Conservation (phyloP, 352 stramenopile species). For the Thalassiosira ordinaria region DNA sequence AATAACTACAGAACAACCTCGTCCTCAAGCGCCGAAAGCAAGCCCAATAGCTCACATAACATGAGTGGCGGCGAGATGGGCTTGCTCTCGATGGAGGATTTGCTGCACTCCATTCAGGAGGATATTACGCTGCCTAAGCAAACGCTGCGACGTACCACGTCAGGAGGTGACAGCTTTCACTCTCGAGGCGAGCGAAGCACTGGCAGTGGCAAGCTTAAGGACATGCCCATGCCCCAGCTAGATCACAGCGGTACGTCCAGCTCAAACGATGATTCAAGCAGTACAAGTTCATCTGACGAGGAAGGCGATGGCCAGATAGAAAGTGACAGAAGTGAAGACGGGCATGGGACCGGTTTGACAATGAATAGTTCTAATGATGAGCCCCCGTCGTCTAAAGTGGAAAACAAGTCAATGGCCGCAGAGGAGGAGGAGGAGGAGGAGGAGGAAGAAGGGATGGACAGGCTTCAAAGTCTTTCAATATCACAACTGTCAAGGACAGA, state of each 20-base stretch:
- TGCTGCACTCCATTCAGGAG: slow-evolving; percentile 24
- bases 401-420: no score
- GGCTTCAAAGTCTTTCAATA: no score
- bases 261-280: no score
- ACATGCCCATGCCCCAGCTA: not conserved
- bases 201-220: not conserved
- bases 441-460: not conserved
- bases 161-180: not conserved
- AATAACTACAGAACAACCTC: not conserved
- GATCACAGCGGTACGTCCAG: not conserved
- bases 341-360: no score
- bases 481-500: no score
- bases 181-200: not conserved
- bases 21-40: slow-evolving; percentile 1
- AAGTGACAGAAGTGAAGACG: no score
- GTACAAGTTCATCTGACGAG: no score
- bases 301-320: no score
- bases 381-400: no score
- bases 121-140: slow-evolving; percentile 16
- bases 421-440: not conserved
- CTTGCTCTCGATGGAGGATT: slow-evolving; percentile 23
- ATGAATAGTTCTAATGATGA: no score
- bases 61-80: not conserved
- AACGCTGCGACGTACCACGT: no score
- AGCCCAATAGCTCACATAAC: no score